phyloP scores from a whole-genome alignment of 2,329 filamentous ascomycete genomes.

The Aspergillus jensenii region DNA sequence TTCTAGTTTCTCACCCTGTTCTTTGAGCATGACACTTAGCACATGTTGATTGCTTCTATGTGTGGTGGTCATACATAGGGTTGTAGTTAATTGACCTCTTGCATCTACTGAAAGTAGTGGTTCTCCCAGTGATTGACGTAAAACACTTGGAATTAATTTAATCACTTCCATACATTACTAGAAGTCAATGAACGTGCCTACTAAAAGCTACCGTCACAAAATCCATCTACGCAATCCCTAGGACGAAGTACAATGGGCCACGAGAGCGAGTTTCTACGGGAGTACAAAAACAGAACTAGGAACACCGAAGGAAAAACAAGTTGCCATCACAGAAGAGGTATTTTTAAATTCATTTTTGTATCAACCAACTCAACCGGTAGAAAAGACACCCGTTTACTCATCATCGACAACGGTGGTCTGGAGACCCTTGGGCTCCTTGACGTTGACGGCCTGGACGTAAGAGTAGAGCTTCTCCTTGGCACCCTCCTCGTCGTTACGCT shows the following conservation, averaged over 20 bases:
- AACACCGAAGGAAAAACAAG: background rate
- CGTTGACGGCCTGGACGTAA: constrained; percentile 99
- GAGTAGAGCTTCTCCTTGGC: constrained; percentile 99
- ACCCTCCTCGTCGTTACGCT: constrained; percentile 99
- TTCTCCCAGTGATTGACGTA: background rate
- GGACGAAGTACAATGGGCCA: background rate
- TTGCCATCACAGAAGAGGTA: constrained; percentile 5
- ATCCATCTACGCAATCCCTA: background rate
- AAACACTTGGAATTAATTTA: background rate
- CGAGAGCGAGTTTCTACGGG: too few species aligned
- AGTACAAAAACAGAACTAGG: background rate
- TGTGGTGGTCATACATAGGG: background rate
- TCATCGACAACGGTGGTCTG: constrained; percentile 83
- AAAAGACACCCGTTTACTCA: constrained; percentile 43
- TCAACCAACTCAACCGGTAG: constrained; percentile 9
- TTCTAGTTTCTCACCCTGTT: background rate
- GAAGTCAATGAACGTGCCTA: background rate
- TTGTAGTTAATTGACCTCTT: constrained; percentile 5
- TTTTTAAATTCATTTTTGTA: constrained; percentile 10
- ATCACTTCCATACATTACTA: background rate
- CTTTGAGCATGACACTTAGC: background rate
- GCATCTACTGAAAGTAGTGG: background rate
- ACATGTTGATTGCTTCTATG: background rate
- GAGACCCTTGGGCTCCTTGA: constrained; percentile 98
- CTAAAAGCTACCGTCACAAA: background rate